These are phyloP conservation scores for Periglandula ipomoeae DNA, from an alignment of 2,329 filamentous ascomycete genomes.

Conservation along the genomic window DNA sequence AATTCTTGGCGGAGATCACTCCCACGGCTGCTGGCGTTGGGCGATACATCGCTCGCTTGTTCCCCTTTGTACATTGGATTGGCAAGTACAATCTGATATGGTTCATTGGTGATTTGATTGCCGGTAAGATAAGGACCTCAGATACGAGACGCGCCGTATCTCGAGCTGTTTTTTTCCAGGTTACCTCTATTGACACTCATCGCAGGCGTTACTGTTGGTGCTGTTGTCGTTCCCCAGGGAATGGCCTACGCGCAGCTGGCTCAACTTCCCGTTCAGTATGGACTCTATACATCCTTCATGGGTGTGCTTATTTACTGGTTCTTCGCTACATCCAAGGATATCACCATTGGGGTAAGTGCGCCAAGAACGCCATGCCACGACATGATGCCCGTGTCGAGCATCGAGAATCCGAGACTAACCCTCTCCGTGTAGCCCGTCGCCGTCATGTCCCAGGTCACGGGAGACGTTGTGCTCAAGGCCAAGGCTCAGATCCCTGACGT, in stretches of 20 bases:
- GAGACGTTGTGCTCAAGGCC: conserved; percentile 35
- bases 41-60: conserved; percentile 31
- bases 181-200: conserved; percentile 14
- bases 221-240: conserved; percentile 44
- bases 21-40: conserved; percentile 22
- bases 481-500: conserved; percentile 28
- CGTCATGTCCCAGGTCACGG: conserved; percentile 44
- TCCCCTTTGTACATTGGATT: conserved; percentile 41
- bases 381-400: background rate
- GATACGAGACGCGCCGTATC: background rate
- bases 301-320: conserved; percentile 95
- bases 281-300: conserved; percentile 74
- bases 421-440: conserved; percentile 37
- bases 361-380: background rate
- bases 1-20: conserved; percentile 29
- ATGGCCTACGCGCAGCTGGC: conserved; percentile 45
- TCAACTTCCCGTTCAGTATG: conserved; percentile 38
- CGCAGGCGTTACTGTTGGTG: conserved; percentile 36
- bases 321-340: conserved; percentile 88
- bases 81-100: conserved; percentile 39
- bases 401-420: background rate
- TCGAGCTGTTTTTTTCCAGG: no score
- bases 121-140: conserved; percentile 21
- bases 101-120: conserved; percentile 37
- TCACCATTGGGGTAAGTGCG: conserved; percentile 68